Evolutionary conservation across 257 asterid species (phyloP).

Genomic region (Capsicum baccatum): DNA sequence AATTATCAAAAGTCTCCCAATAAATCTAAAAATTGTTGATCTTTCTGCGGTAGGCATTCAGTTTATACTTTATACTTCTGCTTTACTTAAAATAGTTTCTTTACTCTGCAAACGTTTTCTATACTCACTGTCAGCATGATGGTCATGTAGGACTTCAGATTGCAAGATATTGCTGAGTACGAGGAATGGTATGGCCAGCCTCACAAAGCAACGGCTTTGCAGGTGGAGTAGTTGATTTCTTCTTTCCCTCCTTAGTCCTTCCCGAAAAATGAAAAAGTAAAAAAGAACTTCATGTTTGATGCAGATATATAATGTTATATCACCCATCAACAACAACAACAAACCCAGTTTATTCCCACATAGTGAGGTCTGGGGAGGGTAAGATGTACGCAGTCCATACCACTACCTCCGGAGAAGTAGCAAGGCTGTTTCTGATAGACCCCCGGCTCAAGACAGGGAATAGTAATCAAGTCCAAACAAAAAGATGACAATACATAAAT

Average conservation of each 20-base stretch:
- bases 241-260: background rate
- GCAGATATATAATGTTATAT: background rate
- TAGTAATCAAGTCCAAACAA: too few species aligned
- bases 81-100: background rate
- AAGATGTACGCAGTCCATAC: too few species aligned
- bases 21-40: constrained; percentile 79
- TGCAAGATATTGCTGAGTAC: constrained; percentile 73
- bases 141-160: constrained; percentile 82
- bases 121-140: constrained; percentile 4
- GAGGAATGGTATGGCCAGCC: constrained; percentile 98
- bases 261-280: background rate
- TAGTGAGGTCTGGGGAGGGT: too few species aligned
- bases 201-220: constrained; percentile 78
- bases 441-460: too few species aligned
- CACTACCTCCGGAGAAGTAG: too few species aligned
- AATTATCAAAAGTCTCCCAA: constrained; percentile 83
- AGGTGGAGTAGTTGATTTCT: constrained; percentile 48
- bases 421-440: too few species aligned
- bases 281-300: constrained; percentile 10
- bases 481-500: too few species aligned
- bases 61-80: constrained; percentile 28
- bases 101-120: background rate
- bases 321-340: background rate
- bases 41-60: constrained; percentile 83
- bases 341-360: too few species aligned